These are phyloP conservation scores for Purpureocillium takamizusanense DNA, from an alignment of 2,329 filamentous ascomycete species.

Conservation along the genomic window DNA sequence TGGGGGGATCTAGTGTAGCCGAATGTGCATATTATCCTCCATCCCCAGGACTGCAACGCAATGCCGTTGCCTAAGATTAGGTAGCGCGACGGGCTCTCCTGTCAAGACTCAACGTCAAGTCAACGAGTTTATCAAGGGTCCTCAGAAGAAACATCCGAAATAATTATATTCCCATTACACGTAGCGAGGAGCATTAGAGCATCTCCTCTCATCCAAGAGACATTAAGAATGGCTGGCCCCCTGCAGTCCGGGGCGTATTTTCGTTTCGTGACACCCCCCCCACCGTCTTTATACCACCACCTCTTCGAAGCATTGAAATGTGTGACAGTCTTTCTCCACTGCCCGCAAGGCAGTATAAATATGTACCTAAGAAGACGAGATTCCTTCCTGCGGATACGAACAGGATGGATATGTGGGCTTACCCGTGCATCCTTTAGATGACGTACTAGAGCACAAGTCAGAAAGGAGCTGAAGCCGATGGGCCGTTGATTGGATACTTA, in stretches of 20 bases:
- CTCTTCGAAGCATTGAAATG: background rate
- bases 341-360: no score
- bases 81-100: background rate
- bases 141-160: no score
- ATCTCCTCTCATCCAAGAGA: constrained; percentile 1
- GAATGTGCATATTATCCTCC: constrained; percentile 21
- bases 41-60: background rate
- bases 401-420: background rate
- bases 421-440: constrained; percentile 16
- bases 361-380: background rate
- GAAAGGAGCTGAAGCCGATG: background rate
- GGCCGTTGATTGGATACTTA: constrained; percentile 18
- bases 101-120: no score
- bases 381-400: background rate
- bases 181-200: background rate
- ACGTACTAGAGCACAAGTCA: constrained; percentile 26
- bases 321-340: no score
- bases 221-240: background rate
- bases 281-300: background rate
- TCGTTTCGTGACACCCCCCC: background rate
- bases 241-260: no score
- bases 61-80: no score
- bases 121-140: no score
- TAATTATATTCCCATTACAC: background rate
- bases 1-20: constrained; percentile 34